phyloP scores from a whole-genome alignment of 176 grass and related monocot species.

The Avena eriantha region DNA sequence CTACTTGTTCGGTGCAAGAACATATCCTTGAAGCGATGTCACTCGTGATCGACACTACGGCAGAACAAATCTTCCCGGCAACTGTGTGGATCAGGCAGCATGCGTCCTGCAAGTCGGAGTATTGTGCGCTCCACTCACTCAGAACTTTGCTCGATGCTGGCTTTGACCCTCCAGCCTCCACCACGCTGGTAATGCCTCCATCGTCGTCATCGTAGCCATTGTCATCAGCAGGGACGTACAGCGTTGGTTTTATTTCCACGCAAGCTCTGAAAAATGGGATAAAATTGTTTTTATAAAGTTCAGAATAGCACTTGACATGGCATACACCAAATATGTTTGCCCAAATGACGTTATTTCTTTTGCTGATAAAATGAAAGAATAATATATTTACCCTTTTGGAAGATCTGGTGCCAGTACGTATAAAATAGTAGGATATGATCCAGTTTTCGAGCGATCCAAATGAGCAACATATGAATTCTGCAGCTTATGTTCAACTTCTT shows the following conservation, averaged over 20 bases:
- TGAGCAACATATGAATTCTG: slow-evolving; percentile 44
- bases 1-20: slow-evolving; percentile 4
- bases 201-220: not conserved
- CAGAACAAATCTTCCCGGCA: slow-evolving; percentile 61
- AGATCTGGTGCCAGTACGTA: slow-evolving; percentile 84
- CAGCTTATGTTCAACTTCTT: slow-evolving; percentile 58
- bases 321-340: slow-evolving; percentile 14
- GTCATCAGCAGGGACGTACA: slow-evolving; percentile 52
- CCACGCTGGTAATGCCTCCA: slow-evolving; percentile 11
- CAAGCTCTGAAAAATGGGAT: slow-evolving; percentile 58
- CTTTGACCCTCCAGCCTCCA: slow-evolving; percentile 30
- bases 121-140: slow-evolving; percentile 42
- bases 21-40: slow-evolving; percentile 61
- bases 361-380: slow-evolving; percentile 1
- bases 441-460: slow-evolving; percentile 43
- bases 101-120: slow-evolving; percentile 51
- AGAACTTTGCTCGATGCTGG: slow-evolving; percentile 35
- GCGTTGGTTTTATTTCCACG: slow-evolving; percentile 81
- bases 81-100: slow-evolving; percentile 59
- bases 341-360: no score
- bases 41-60: slow-evolving; percentile 67
- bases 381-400: slow-evolving; percentile 77
- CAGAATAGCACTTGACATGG: slow-evolving; percentile 22
- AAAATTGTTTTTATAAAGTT: not conserved
- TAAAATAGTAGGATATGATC: slow-evolving; percentile 60